phyloP scores from a whole-genome alignment of 75 land plant genomes.

The Chamaecyparis obtusa region DNA sequence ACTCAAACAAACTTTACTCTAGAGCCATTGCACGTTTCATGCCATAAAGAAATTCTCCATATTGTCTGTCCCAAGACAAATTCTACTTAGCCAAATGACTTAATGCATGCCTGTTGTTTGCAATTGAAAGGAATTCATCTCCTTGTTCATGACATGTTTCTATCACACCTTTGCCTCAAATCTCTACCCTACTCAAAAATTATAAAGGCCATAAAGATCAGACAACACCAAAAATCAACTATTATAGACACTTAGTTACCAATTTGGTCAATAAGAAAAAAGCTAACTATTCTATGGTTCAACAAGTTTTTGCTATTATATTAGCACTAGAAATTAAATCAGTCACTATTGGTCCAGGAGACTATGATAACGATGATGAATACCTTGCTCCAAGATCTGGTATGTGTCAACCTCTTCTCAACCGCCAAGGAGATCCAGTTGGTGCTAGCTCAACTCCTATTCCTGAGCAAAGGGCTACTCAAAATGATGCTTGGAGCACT shows the following conservation, averaged over 20 bases:
- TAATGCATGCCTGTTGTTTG: not conserved
- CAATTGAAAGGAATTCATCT: not conserved
- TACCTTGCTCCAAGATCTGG: constrained; percentile 44
- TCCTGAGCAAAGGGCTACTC: constrained; percentile 57
- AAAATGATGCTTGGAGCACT: constrained; percentile 95
- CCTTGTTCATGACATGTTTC: not conserved
- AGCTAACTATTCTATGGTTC: not conserved
- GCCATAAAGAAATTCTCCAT: constrained; percentile 74
- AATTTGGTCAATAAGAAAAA: not conserved
- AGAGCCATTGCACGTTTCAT: constrained; percentile 75
- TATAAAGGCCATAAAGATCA: not conserved
- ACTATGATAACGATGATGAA: constrained; percentile 98
- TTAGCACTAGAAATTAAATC: constrained; percentile 75
- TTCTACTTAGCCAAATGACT: constrained; percentile 72
- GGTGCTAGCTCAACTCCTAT: constrained; percentile 48
- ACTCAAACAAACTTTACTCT: constrained; percentile 36
- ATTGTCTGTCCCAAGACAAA: constrained; percentile 84
- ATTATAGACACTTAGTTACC: not conserved
- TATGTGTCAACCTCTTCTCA: constrained; percentile 74
- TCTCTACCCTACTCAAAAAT: not conserved
- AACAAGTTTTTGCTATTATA: constrained; percentile 77
- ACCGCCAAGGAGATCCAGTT: constrained; percentile 51
- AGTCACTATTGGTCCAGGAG: constrained; percentile 39
- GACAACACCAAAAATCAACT: not conserved
- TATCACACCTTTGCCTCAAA: not conserved